Evolutionary conservation across 1,284 basidiomycete genomes (phyloP), one percentile per base, ranked within the genome.

Genomic region (Ceratobasidium sp.): DNA sequence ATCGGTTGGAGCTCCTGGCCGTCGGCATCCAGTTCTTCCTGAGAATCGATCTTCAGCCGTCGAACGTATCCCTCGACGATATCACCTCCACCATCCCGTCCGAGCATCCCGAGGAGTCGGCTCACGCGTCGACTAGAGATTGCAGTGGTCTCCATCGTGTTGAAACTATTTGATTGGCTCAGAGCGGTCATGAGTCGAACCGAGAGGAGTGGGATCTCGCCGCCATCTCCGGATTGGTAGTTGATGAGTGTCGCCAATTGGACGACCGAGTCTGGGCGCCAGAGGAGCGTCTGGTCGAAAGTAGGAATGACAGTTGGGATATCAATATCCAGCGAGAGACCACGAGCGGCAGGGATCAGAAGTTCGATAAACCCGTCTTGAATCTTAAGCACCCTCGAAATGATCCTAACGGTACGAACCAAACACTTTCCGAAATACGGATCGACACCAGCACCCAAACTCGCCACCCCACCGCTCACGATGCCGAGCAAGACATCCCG

Each of bases 291-390:
- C 83, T 96, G 92, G 84, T 97, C 94, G 33, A 90, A 85, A 46
- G 91, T 84, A 0, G 89, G 84, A 0, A 89, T 83, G 77, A 88
- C 89, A 78, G 90, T 89, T 1, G 73, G 73, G 69, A 91, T 86
- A 68, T 96, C 92, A 9, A 90, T 86, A 6, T 97, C 88, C 3
- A 94, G 85, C 5, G 73, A 66, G 20, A 71, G 38, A 23, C 23
- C 28, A 7, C 73, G 61, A 9, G 73, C 61, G 17, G 73, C 50
- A 2, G 96, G 95, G 13, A 98, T 87, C 62, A 98, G 90, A 20
- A 97, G 91, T 78, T 98, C 96, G 62, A 96, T 87, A 86, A 97
- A 99, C 70, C 95, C 89, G 71, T 94, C 92, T 83, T 99, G 96
- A 44, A 96, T 88, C 77, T 95, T 93, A 75, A 98, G 87, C 0